A percentile compares a stretch with the other conserved stretches of the same genome.
Conservation (phyloP, 2,329 filamentous ascomycete species). For the Nigrospora oryzae region DNA sequence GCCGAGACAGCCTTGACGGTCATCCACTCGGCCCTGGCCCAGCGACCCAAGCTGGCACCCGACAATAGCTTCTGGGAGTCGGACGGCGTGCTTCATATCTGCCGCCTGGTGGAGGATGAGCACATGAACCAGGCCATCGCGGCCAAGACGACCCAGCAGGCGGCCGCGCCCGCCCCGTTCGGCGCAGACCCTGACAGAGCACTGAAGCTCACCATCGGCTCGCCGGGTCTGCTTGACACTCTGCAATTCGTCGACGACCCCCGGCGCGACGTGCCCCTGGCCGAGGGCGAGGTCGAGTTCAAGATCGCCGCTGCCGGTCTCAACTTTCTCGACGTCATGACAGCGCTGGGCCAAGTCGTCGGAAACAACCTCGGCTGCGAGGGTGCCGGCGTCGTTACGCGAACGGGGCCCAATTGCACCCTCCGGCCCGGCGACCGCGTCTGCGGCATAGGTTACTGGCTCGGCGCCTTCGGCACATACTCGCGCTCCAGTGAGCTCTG, state of each 20-base stretch:
- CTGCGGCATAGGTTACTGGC: slow-evolving; percentile 24
- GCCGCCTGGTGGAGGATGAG: slow-evolving; percentile 13
- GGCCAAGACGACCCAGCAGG: slow-evolving; percentile 7
- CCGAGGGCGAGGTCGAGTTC: slow-evolving; percentile 24
- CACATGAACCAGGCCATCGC: slow-evolving; percentile 14
- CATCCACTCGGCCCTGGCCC: too few species aligned
- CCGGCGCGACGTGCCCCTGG: slow-evolving; percentile 11
- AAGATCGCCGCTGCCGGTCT: slow-evolving; percentile 16
- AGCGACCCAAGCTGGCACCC: neutral
- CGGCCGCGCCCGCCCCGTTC: slow-evolving; percentile 11
- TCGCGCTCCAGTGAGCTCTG: slow-evolving; percentile 16
- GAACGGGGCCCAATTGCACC: slow-evolving; percentile 6
- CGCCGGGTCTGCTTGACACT: slow-evolving; percentile 5
- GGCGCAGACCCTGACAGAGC: slow-evolving; percentile 5
- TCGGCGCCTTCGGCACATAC: slow-evolving; percentile 21
- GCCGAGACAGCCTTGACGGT: too few species aligned
- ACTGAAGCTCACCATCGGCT: slow-evolving; percentile 4
- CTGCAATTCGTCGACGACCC: slow-evolving; percentile 9
- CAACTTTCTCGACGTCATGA: slow-evolving; percentile 18
- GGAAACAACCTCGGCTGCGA: slow-evolving; percentile 1
- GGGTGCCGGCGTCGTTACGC: neutral
- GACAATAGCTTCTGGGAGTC: slow-evolving; percentile 20
- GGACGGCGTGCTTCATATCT: slow-evolving; percentile 12
- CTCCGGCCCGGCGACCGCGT: slow-evolving; percentile 18
- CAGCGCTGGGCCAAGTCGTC: slow-evolving; percentile 8